Evolutionary conservation across 768 basidiomycete genomes (phyloP).

Genomic region (Russula sp.): DNA sequence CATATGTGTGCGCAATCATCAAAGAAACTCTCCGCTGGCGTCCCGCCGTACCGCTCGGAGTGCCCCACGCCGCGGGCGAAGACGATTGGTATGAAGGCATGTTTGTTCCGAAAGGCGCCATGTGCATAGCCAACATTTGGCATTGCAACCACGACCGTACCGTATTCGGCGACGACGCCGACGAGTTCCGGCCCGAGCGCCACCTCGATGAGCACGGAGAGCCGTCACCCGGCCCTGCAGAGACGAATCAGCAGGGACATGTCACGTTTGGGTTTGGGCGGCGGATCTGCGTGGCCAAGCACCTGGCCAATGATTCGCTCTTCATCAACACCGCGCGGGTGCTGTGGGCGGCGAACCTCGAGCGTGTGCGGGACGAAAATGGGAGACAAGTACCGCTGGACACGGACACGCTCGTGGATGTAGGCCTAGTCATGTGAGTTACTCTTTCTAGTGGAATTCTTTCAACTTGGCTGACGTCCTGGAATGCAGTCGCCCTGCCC

Average conservation of each 20-base stretch:
- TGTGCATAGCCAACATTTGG: slow-evolving; percentile 29
- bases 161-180: slow-evolving; percentile 21
- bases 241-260: slow-evolving; percentile 19
- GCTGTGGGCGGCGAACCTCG: slow-evolving; percentile 23
- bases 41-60: not conserved
- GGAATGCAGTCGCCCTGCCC: slow-evolving; percentile 13
- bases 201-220: slow-evolving; percentile 14
- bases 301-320: slow-evolving; percentile 22
- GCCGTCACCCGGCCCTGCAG: not conserved
- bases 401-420: not conserved
- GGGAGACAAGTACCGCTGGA: slow-evolving; percentile 13
- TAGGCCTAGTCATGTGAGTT: not conserved
- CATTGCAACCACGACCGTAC: slow-evolving; percentile 1
- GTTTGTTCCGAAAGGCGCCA: slow-evolving; percentile 34
- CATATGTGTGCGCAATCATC: slow-evolving; percentile 22
- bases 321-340: slow-evolving; percentile 24
- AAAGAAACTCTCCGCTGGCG: slow-evolving; percentile 18
- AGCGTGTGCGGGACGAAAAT: slow-evolving; percentile 9
- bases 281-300: slow-evolving; percentile 24
- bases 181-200: slow-evolving; percentile 24
- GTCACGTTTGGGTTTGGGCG: slow-evolving; percentile 20
- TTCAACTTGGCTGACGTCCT: not conserved
- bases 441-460: not conserved
- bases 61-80: slow-evolving; percentile 13
- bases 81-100: slow-evolving; percentile 30